phyloP scores from a whole-genome alignment of 768 basidiomycete genomes.

The Mycena leptocephala region DNA sequence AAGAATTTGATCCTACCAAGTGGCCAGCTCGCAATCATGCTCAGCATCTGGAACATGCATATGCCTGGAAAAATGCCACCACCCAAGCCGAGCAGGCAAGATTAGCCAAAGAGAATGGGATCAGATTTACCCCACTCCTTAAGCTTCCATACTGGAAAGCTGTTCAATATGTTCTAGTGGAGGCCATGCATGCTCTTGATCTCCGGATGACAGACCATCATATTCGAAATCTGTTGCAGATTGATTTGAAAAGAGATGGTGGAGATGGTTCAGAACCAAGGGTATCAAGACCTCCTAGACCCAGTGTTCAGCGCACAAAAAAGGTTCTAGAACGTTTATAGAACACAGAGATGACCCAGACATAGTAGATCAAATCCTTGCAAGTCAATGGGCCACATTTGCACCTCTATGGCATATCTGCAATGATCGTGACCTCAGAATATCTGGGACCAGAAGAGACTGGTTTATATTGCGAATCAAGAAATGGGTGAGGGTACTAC shows the following conservation, averaged over 20 bases:
- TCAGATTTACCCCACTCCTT: conserved; percentile 50
- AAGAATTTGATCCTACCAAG: conserved; percentile 33
- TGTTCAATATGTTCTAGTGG: conserved; percentile 46
- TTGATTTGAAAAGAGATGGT: conserved; percentile 32
- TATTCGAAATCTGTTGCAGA: conserved; percentile 42
- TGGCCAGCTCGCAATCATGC: conserved; percentile 42
- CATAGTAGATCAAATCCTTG: background rate
- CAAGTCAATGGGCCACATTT: background rate
- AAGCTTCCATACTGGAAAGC: conserved; percentile 59
- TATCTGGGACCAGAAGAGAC: conserved; percentile 1
- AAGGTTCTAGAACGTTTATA: background rate
- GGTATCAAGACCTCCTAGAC: background rate
- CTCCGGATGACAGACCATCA: conserved; percentile 53
- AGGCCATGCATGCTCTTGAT: conserved; percentile 60
- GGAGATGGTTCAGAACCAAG: conserved; percentile 27
- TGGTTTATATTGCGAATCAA: conserved; percentile 13
- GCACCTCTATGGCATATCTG: conserved; percentile 14
- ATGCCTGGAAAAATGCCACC: conserved; percentile 40
- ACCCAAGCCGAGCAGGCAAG: conserved; percentile 30
- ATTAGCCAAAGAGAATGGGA: conserved; percentile 39
- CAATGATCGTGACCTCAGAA: conserved; percentile 6
- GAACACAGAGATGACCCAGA: background rate
- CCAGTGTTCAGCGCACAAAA: background rate
- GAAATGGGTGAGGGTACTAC: background rate
- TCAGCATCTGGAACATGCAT: conserved; percentile 30